Percentiles rank a stretch among this genome's conserved stretches.
phyloP scores from a whole-genome alignment of 352 stramenopile species.

The Phytophthora pseudosyringae region DNA sequence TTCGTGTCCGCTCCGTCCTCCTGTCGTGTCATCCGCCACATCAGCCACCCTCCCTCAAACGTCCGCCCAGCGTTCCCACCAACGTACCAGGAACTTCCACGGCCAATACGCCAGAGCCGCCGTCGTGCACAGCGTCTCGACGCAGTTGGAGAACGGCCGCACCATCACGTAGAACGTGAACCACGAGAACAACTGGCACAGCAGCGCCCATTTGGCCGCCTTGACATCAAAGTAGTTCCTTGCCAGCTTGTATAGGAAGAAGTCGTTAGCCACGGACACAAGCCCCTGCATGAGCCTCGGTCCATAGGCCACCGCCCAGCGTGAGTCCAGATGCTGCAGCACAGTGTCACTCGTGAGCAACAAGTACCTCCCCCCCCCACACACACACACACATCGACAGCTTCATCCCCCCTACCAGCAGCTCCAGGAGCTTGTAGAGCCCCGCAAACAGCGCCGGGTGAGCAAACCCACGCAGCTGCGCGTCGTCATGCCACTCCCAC shows the following conservation, averaged over 20 bases:
- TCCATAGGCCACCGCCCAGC: constrained; percentile 84
- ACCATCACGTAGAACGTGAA: constrained; percentile 90
- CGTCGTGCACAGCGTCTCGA: constrained; percentile 84
- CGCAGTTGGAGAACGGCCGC: constrained; percentile 86
- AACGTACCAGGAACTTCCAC: constrained; percentile 67
- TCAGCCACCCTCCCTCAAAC: constrained; percentile 1
- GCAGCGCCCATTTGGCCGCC: constrained; percentile 70
- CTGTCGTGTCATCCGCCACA: constrained; percentile 15
- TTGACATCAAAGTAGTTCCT: constrained; percentile 68
- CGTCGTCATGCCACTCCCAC: constrained; percentile 86
- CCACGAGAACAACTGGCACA: constrained; percentile 84
- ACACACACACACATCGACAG: too few relatives aligned
- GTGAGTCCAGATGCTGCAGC: constrained; percentile 71
- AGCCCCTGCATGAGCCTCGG: constrained; percentile 78
- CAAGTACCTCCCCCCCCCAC: neutral
- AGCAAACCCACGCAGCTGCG: constrained; percentile 75
- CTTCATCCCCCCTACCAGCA: constrained; percentile 46
- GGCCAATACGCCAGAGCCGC: constrained; percentile 79
- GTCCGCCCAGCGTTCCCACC: neutral
- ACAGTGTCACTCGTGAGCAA: constrained; percentile 3
- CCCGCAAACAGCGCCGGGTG: constrained; percentile 78
- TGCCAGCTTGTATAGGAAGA: constrained; percentile 74
- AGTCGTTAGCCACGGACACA: constrained; percentile 73
- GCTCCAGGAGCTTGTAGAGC: constrained; percentile 78
- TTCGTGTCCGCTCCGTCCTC: constrained; percentile 40